phyloP scores from a whole-genome alignment of 73 alveolate species.

The Uronychia setigera region DNA sequence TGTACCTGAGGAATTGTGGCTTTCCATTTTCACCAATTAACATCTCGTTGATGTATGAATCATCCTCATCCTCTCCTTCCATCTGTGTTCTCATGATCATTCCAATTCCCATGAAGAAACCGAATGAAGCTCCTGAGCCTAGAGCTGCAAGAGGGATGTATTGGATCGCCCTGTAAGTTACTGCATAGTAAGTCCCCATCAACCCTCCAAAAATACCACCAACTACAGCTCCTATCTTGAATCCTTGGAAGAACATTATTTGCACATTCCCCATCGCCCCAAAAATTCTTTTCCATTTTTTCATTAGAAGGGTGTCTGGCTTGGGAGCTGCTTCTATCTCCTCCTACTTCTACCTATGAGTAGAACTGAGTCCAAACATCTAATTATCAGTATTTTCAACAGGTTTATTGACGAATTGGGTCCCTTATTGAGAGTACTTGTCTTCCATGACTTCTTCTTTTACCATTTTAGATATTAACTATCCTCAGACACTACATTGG shows the following conservation, averaged over 20 bases:
- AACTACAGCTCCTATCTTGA: conserved; percentile 71
- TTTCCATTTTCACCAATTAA: background rate
- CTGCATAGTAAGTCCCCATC: conserved; percentile 63
- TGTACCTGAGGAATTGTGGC: too few relatives aligned
- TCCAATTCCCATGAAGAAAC: conserved; percentile 83
- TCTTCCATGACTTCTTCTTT: too few relatives aligned
- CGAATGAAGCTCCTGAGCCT: conserved; percentile 73
- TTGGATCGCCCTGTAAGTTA: conserved; percentile 24
- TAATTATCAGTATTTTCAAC: background rate
- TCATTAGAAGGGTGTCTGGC: background rate
- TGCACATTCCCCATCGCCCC: conserved; percentile 56
- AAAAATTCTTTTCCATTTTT: conserved; percentile 38
- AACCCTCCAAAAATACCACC: conserved; percentile 75
- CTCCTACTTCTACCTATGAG: background rate
- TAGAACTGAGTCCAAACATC: conserved; percentile 1
- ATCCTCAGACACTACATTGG: too few relatives aligned
- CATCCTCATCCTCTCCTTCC: conserved; percentile 28
- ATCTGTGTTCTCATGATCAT: conserved; percentile 67
- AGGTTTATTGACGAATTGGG: too few relatives aligned
- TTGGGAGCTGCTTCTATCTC: background rate
- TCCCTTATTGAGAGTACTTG: too few relatives aligned
- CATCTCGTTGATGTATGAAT: background rate
- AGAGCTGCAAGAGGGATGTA: conserved; percentile 60
- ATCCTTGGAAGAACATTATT: conserved; percentile 60
- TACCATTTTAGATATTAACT: too few relatives aligned